A percentile compares a stretch with the other conserved stretches of the same genome.
These are phyloP conservation scores for Acrodontium crateriforme DNA, from an alignment of 2,329 filamentous ascomycete genomes.

Conservation along the genomic window DNA sequence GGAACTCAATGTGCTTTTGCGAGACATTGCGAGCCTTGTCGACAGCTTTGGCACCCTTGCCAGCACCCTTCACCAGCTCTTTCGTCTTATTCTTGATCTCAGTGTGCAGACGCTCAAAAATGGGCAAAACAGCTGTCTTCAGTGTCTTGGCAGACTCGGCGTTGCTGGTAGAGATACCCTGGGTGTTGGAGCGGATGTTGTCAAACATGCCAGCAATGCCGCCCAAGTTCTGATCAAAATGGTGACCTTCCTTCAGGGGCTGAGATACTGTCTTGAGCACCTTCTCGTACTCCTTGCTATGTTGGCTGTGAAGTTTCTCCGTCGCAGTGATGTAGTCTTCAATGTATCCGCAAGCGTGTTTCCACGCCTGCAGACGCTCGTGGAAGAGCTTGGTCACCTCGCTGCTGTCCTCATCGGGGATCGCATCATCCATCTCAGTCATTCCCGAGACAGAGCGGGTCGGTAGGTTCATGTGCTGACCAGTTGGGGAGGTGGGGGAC, in stretches of 20 bases:
- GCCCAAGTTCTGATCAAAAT: slow-evolving; percentile 83
- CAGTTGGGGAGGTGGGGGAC: slow-evolving; percentile 1
- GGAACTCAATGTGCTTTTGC: slow-evolving; percentile 90
- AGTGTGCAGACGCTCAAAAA: slow-evolving; percentile 79
- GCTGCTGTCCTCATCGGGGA: slow-evolving; percentile 36
- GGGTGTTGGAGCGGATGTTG: slow-evolving; percentile 83
- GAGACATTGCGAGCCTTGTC: slow-evolving; percentile 75
- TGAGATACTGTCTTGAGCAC: slow-evolving; percentile 82
- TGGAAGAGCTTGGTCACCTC: slow-evolving; percentile 51
- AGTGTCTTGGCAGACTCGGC: slow-evolving; percentile 83
- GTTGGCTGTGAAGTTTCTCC: slow-evolving; percentile 71
- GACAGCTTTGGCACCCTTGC: slow-evolving; percentile 77
- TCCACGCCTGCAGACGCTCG: slow-evolving; percentile 87
- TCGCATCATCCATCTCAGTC: slow-evolving; percentile 30
- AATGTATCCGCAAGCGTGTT: slow-evolving; percentile 80
- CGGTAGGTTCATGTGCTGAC: slow-evolving; percentile 13
- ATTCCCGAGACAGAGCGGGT: slow-evolving; percentile 17
- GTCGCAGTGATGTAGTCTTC: slow-evolving; percentile 79
- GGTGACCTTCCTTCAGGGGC: slow-evolving; percentile 76
- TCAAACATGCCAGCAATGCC: slow-evolving; percentile 86
- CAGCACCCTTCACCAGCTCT: slow-evolving; percentile 67
- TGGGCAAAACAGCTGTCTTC: slow-evolving; percentile 71
- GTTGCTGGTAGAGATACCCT: slow-evolving; percentile 79
- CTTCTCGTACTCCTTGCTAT: slow-evolving; percentile 91
- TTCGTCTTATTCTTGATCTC: slow-evolving; percentile 96